Evolutionary conservation across 2,329 filamentous ascomycete genomes (phyloP).

Genomic region (Lachnellula hyalina): DNA sequence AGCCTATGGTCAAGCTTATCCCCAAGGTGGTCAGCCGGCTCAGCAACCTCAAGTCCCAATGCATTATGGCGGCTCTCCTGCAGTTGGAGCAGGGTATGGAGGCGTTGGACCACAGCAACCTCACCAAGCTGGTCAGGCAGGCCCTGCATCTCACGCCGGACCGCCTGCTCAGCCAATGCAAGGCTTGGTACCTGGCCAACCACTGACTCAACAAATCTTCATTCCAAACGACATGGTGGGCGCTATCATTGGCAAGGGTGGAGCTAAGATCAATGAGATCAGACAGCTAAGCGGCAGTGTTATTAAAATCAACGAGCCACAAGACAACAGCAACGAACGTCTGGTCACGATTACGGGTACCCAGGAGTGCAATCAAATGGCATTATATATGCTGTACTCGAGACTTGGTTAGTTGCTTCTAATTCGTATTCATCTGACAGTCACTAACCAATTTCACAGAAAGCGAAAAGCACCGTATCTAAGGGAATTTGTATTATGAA

Average conservation of each 20-base stretch:
- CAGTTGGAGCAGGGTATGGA: conserved; percentile 67
- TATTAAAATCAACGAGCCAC: conserved; percentile 99
- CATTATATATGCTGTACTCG: conserved; percentile 98
- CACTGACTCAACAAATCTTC: conserved; percentile 95
- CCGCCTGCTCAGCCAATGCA: conserved; percentile 72
- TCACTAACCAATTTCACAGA: conserved; percentile 42
- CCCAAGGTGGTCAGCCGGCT: conserved; percentile 42
- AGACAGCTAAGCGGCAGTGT: conserved; percentile 94
- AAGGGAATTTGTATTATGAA: conserved; percentile 18
- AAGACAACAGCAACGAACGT: conserved; percentile 97
- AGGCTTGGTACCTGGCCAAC: conserved; percentile 69
- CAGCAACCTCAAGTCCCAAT: conserved; percentile 56
- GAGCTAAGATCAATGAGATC: conserved; percentile 99
- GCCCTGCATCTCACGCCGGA: conserved; percentile 60
- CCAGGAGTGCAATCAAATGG: conserved; percentile 98
- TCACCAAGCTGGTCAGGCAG: conserved; percentile 58
- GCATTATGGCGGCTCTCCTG: conserved; percentile 61
- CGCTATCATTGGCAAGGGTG: conserved; percentile 97
- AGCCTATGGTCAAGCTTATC: conserved; percentile 61
- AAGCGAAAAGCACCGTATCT: conserved; percentile 72
- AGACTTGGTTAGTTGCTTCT: conserved; percentile 66
- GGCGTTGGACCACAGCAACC: conserved; percentile 76
- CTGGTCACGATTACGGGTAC: conserved; percentile 96
- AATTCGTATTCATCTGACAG: background rate
- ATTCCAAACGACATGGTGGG: conserved; percentile 99